A percentile compares a stretch with the other conserved stretches of the same genome.
Conservation (phyloP, 2,329 filamentous ascomycete genomes). For the Arthrocladium fulminans region DNA sequence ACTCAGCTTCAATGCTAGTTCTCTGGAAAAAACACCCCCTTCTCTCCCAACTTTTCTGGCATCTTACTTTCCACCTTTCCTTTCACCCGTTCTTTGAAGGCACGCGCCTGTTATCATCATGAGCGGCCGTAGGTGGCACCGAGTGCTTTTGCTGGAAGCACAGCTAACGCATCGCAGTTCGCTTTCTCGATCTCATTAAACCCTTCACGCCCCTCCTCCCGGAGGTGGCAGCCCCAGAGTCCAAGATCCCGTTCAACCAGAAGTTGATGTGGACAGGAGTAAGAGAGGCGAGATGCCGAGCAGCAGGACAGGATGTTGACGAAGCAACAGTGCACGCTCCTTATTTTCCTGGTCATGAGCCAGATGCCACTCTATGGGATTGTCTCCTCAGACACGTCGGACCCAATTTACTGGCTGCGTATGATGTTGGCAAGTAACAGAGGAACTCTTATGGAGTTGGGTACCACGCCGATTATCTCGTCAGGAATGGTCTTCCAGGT, state of each 20-base stretch:
- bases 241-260: constrained; percentile 98
- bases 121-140: constrained; percentile 48
- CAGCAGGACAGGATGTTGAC: constrained; percentile 15
- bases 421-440: constrained; percentile 99
- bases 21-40: neutral
- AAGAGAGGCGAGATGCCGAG: constrained; percentile 26
- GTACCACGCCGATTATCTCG: constrained; percentile 97
- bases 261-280: constrained; percentile 88
- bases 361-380: constrained; percentile 99
- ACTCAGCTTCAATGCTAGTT: constrained; percentile 2
- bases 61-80: constrained; percentile 26
- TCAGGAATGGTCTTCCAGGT: constrained; percentile 99
- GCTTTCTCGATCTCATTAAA: constrained; percentile 99
- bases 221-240: constrained; percentile 97
- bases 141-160: constrained; percentile 24
- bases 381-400: constrained; percentile 95
- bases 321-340: constrained; percentile 59
- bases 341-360: constrained; percentile 99
- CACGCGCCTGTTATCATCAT: constrained; percentile 41
- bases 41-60: constrained; percentile 3
- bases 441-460: constrained; percentile 90
- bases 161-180: constrained; percentile 53
- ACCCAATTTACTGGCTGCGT: constrained; percentile 98
- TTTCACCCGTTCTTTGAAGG: constrained; percentile 23
- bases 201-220: constrained; percentile 98